Evolutionary conservation across 2,329 filamentous ascomycete genomes (phyloP).

Genomic region (Pseudopyricularia cyperi): DNA sequence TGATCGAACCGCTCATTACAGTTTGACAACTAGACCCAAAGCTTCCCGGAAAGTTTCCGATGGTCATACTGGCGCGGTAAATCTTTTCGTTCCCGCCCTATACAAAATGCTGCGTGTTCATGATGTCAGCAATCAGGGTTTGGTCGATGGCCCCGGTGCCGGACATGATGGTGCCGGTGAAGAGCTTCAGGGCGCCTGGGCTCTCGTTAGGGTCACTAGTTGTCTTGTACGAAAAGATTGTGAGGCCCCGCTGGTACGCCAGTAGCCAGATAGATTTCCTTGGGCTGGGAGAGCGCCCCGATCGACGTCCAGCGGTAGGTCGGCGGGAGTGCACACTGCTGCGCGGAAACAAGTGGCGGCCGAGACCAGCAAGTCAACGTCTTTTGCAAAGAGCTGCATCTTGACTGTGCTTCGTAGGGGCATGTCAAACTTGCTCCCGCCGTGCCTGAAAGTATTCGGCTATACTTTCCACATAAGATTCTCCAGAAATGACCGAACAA

Average conservation of each 20-base stretch:
- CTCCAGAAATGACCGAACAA: background rate
- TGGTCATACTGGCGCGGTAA: conserved; percentile 50
- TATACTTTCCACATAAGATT: background rate
- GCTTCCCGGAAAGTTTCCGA: conserved; percentile 45
- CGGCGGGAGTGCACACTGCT: conserved; percentile 36
- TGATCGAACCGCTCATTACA: conserved; percentile 36
- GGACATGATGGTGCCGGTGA: conserved; percentile 39
- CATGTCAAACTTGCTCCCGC: too few species aligned
- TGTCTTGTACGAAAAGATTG: conserved; percentile 46
- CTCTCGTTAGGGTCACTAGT: conserved; percentile 47
- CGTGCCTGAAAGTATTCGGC: too few species aligned
- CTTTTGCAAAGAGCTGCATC: conserved; percentile 2
- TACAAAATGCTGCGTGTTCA: conserved; percentile 54
- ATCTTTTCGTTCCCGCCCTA: conserved; percentile 54
- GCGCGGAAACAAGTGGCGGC: conserved; percentile 8
- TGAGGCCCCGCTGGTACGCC: conserved; percentile 51
- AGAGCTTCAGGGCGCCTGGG: conserved; percentile 39
- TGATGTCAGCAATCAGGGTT: conserved; percentile 46
- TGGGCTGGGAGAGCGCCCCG: conserved; percentile 32
- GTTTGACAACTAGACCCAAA: conserved; percentile 39
- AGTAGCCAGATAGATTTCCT: conserved; percentile 53
- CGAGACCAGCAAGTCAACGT: conserved; percentile 9
- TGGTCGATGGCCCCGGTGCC: conserved; percentile 48
- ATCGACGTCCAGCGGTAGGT: conserved; percentile 42
- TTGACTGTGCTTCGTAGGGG: background rate